Percentiles rank a stretch among this genome's conserved stretches.
phyloP scores from a whole-genome alignment of 2,329 filamentous ascomycete genomes.

The Lachnellula hyalina region DNA sequence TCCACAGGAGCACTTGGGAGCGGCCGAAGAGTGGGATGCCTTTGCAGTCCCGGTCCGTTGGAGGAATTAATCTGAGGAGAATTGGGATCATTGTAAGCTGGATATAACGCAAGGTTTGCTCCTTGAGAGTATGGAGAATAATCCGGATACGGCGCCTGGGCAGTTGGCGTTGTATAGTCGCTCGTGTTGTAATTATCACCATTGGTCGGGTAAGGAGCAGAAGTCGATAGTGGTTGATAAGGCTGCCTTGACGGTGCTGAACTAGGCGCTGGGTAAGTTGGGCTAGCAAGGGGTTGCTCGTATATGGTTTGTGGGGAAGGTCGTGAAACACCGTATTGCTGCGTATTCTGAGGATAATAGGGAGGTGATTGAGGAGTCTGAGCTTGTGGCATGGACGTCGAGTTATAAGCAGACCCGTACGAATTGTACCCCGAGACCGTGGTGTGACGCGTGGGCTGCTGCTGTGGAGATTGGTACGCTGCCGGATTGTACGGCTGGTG shows the following conservation, averaged over 20 bases:
- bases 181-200: conserved; percentile 21
- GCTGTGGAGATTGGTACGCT: conserved; percentile 37
- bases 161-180: conserved; percentile 22
- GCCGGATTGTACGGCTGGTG: conserved; percentile 63
- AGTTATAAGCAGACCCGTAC: conserved; percentile 35
- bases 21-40: conserved; percentile 31
- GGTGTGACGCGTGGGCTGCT: conserved; percentile 50
- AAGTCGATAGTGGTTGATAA: conserved; percentile 20
- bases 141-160: conserved; percentile 21
- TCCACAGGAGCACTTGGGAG: conserved; percentile 30
- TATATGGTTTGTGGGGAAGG: conserved; percentile 23
- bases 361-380: conserved; percentile 39
- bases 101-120: conserved; percentile 11
- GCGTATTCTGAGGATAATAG: conserved; percentile 19
- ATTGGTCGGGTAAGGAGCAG: conserved; percentile 25
- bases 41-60: conserved; percentile 20
- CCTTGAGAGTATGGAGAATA: conserved; percentile 20
- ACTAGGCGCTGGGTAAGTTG: conserved; percentile 22
- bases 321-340: conserved; percentile 21
- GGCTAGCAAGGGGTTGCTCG: conserved; percentile 23
- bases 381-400: conserved; percentile 35
- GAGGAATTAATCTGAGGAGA: conserved; percentile 10
- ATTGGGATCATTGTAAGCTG: conserved; percentile 17
- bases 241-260: conserved; percentile 23
- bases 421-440: conserved; percentile 52